Evolutionary conservation across 306 rosid genomes (phyloP), one percentile per base, ranked within the genome.

Genomic region (Vicia faba): DNA sequence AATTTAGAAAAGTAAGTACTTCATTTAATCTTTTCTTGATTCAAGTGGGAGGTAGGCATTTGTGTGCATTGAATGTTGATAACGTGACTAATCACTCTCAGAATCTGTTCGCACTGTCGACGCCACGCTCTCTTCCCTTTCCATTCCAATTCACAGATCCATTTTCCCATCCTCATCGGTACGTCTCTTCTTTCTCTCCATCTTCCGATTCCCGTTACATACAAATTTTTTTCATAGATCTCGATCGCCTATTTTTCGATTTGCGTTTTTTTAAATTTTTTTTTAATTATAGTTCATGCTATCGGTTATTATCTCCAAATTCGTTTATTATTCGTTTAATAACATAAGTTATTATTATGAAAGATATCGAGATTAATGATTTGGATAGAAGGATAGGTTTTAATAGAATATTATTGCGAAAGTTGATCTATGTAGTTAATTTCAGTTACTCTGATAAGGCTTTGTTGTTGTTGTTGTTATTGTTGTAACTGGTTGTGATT

Each of bases 131-230:
- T 11, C 23, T 46, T 25, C 39, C 38, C 6, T 26, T 9, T 1
- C 53, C 69, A 28, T 64, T 55, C 54, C 0, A 13, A 7, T 61
- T 59, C 19, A 5, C 74, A 68, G 79, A 68, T 75, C 75, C 31
- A 51, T 20, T 20, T 20, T 51, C 31, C 6, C n/a, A 50, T 50
- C 54, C 16, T 61, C 64, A 51, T 29, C 64, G 70, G 75, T 75
- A 51, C 13, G 4, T 75, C 28, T 67, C 20, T 64, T 10, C 8
- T 19, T 14, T 25, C 48, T 53, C 57, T 73, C 43, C 39, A 40
- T 63, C 41, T 26, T 51, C 64, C 54, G 31, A 33, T 72, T 63
- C 6, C 3, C 4, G 31, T 45, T 56, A 15, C 56, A 8, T 53
- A 2, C 59, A 8, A 7, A 14, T 16, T 28, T 8, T 8, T 31